Percentiles rank a stretch among this genome's conserved stretches.
phyloP scores from a whole-genome alignment of 306 rosid genomes.

The Sechiopsis laciniata region DNA sequence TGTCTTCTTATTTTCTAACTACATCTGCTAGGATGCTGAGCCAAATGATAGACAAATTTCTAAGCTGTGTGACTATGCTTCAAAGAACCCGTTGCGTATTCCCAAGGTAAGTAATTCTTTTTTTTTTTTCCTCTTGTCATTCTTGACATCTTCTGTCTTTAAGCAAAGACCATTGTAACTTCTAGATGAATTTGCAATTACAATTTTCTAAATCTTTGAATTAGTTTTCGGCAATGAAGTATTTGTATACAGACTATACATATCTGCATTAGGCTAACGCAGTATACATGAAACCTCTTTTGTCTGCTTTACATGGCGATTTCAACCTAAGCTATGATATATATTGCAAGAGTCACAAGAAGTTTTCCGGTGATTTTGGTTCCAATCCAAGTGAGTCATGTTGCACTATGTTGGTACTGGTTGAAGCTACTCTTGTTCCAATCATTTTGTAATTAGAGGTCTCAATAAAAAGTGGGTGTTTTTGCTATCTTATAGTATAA shows the following conservation, averaged over 20 bases:
- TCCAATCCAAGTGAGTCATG: not conserved
- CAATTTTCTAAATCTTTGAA: not conserved
- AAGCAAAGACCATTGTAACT: not conserved
- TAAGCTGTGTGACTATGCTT: constrained; percentile 54
- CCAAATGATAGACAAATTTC: constrained; percentile 48
- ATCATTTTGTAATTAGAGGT: constrained; percentile 2
- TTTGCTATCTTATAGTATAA: not conserved
- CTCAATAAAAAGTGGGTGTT: not conserved
- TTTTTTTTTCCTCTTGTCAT: not conserved
- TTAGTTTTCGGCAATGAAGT: constrained; percentile 14
- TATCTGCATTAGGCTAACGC: not conserved
- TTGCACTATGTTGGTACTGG: not conserved
- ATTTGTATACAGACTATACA: not conserved
- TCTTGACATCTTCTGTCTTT: not conserved
- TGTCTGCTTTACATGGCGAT: not conserved
- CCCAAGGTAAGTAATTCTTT: constrained; percentile 37
- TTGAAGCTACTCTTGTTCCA: not conserved
- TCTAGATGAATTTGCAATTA: constrained; percentile 13
- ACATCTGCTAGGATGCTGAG: constrained; percentile 39
- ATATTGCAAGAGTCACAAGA: not conserved
- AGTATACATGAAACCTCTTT: not conserved
- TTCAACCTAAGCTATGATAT: not conserved
- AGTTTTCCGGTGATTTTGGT: not conserved
- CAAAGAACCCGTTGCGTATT: constrained; percentile 47
- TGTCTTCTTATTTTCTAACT: constrained; percentile 11